These are phyloP conservation scores for Pulveroboletus sp. DNA, from an alignment of 768 basidiomycete genomes.

Conservation along the genomic window DNA sequence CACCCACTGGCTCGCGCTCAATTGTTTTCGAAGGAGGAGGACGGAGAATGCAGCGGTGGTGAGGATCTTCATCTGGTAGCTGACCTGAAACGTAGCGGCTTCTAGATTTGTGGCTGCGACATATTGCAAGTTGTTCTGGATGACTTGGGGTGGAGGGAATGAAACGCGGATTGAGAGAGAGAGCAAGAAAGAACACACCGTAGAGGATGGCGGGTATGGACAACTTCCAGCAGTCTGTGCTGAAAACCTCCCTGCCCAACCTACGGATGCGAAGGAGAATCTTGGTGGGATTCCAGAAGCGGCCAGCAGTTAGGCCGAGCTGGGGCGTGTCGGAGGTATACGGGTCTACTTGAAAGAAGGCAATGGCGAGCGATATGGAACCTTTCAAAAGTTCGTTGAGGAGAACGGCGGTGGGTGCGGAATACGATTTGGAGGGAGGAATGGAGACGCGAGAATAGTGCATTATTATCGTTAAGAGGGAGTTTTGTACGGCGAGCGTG, in stretches of 20 bases:
- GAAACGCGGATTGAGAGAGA: background rate
- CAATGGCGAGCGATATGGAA: conserved; percentile 80
- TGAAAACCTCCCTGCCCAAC: conserved; percentile 71
- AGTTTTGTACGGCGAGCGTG: conserved; percentile 92
- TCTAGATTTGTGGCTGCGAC: conserved; percentile 92
- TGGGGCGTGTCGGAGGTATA: conserved; percentile 30
- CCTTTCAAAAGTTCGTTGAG: conserved; percentile 95
- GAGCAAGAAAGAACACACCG: conserved; percentile 37
- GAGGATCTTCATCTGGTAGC: conserved; percentile 96
- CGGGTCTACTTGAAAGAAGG: conserved; percentile 61
- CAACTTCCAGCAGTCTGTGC: conserved; percentile 94
- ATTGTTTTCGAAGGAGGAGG: conserved; percentile 70
- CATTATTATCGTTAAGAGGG: conserved; percentile 88
- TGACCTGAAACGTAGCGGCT: conserved; percentile 95
- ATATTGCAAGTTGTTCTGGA: conserved; percentile 96
- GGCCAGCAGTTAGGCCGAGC: conserved; percentile 29
- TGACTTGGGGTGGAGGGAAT: conserved; percentile 43
- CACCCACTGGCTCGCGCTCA: conserved; percentile 78
- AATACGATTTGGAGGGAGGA: conserved; percentile 75
- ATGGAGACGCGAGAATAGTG: conserved; percentile 90
- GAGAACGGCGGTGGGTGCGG: conserved; percentile 91
- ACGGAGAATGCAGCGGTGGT: conserved; percentile 92
- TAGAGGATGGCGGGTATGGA: conserved; percentile 97
- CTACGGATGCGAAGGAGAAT: conserved; percentile 49
- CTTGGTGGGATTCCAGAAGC: conserved; percentile 35